Evolutionary conservation across 192 early-diverging fungal genomes (phyloP).

Genomic region (Coemansia sp.): DNA sequence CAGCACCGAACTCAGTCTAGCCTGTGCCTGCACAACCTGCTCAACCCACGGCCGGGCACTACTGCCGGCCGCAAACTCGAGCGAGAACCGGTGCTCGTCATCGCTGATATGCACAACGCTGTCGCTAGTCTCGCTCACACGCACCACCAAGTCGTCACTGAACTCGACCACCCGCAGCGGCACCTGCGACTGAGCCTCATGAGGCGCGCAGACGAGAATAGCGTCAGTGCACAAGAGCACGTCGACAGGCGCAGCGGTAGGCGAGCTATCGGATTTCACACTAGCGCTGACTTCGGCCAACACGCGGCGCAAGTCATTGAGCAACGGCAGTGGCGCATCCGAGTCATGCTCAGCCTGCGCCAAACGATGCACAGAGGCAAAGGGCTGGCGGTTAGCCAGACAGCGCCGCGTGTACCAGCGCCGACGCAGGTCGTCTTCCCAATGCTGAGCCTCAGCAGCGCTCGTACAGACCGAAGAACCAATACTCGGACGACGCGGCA

Average conservation of each 20-base stretch:
- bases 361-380: conserved; percentile 41
- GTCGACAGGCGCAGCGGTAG: conserved; percentile 1
- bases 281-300: conserved; percentile 22
- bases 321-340: conserved; percentile 29
- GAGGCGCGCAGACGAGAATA: conserved; percentile 26
- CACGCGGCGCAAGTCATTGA: conserved; percentile 46
- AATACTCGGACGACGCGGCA: conserved; percentile 13
- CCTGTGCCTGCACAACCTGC: conserved; percentile 24
- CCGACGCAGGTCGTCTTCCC: conserved; percentile 46
- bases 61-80: conserved; percentile 20
- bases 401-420: conserved; percentile 50
- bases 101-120: conserved; percentile 8
- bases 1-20: conserved; percentile 17
- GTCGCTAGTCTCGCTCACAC: conserved; percentile 12
- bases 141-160: conserved; percentile 29
- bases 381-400: conserved; percentile 40
- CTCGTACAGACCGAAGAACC: conserved; percentile 17
- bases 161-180: conserved; percentile 43
- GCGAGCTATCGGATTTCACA: neutral
- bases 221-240: conserved; percentile 48
- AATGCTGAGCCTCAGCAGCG: conserved; percentile 10
- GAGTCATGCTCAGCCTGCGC: conserved; percentile 40
- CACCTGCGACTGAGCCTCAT: neutral
- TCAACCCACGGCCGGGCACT: conserved; percentile 40
- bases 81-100: conserved; percentile 11